A percentile compares a stretch with the other conserved stretches of the same genome.
These are phyloP conservation scores for Picochlorum sp. DNA, from an alignment of 139 green algal genomes.

Conservation along the genomic window DNA sequence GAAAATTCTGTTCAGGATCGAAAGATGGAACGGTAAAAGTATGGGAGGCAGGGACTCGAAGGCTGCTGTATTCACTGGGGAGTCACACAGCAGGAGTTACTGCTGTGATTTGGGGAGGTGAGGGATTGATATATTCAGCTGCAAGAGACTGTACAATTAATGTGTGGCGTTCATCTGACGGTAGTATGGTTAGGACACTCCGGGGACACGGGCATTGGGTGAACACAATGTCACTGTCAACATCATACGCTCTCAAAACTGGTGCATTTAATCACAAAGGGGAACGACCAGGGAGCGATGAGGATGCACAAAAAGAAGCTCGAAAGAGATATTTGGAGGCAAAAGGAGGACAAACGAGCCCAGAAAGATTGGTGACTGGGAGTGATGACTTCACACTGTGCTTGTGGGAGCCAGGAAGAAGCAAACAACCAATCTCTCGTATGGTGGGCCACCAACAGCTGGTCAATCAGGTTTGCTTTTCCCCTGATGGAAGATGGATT, in stretches of 20 bases:
- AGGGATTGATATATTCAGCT: constrained; percentile 84
- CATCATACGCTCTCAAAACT: constrained; percentile 76
- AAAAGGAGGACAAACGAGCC: constrained; percentile 22
- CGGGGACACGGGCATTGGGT: constrained; percentile 97
- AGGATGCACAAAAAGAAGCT: constrained; percentile 38
- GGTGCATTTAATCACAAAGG: constrained; percentile 87
- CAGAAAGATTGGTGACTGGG: constrained; percentile 87
- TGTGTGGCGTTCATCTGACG: constrained; percentile 76
- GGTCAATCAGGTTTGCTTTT: constrained; percentile 97
- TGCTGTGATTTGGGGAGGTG: constrained; percentile 83
- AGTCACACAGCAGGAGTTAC: constrained; percentile 65
- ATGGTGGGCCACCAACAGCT: constrained; percentile 95
- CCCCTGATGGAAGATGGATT: constrained; percentile 87
- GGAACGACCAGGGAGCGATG: constrained; percentile 27
- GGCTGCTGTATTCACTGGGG: constrained; percentile 43
- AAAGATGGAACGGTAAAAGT: constrained; percentile 76
- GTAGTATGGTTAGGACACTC: constrained; percentile 67
- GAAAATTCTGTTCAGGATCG: constrained; percentile 65
- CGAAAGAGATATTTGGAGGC: constrained; percentile 54
- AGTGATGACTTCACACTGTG: constrained; percentile 97
- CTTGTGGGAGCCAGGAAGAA: constrained; percentile 74
- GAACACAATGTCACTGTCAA: constrained; percentile 87
- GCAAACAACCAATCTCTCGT: constrained; percentile 58
- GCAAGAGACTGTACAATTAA: constrained; percentile 78
- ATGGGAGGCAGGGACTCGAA: constrained; percentile 29